A percentile compares a stretch with the other conserved stretches of the same genome.
phyloP scores from a whole-genome alignment of 2,329 filamentous ascomycete species.

The Stagonosporopsis cucurbitacearum region DNA sequence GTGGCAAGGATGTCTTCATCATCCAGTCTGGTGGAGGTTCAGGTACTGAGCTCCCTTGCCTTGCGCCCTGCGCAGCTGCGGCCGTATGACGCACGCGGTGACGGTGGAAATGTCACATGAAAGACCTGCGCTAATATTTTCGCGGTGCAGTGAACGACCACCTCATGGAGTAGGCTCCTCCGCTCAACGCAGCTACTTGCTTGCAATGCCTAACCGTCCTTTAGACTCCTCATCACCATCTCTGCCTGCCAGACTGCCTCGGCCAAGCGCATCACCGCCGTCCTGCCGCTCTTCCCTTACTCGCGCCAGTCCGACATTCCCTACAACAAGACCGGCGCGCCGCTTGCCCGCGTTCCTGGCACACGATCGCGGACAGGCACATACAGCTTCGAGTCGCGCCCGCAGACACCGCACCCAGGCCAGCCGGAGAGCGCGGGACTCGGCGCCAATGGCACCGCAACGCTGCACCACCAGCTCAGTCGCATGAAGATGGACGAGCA shows the following conservation, averaged over 20 bases:
- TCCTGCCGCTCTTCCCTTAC: slow-evolving; percentile 95
- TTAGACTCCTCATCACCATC: slow-evolving; percentile 85
- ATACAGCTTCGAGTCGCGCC: slow-evolving; percentile 90
- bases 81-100: neutral
- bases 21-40: slow-evolving; percentile 91
- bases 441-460: slow-evolving; percentile 66
- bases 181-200: slow-evolving; percentile 32
- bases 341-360: slow-evolving; percentile 71
- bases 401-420: slow-evolving; percentile 80
- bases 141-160: slow-evolving; percentile 78
- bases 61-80: neutral
- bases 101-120: slow-evolving; percentile 5
- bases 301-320: slow-evolving; percentile 94
- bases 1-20: slow-evolving; percentile 96
- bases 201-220: slow-evolving; percentile 35
- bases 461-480: slow-evolving; percentile 73
- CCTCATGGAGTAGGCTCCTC: slow-evolving; percentile 72
- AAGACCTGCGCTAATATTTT: slow-evolving; percentile 25
- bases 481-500: slow-evolving; percentile 67
- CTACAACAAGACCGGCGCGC: slow-evolving; percentile 94
- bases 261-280: slow-evolving; percentile 89
- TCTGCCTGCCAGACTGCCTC: slow-evolving; percentile 97
- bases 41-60: slow-evolving; percentile 22
- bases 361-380: slow-evolving; percentile 54
- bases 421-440: slow-evolving; percentile 70